Evolutionary conservation across 1,284 basidiomycete species (phyloP).

Genomic region (Rhodotorula glutinis): DNA sequence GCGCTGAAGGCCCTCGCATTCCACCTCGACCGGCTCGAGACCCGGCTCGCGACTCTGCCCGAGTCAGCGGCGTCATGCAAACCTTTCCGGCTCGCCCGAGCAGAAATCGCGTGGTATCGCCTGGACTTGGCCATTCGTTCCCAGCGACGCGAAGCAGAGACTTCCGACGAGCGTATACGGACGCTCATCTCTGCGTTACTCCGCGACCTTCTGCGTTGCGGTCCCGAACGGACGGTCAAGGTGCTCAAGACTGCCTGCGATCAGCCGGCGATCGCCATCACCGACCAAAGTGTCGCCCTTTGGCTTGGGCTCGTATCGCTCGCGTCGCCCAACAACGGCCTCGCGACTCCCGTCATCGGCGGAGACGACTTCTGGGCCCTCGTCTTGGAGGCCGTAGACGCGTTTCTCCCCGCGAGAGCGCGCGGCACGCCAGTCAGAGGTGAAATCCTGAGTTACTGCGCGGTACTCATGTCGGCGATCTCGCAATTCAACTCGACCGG

Average conservation of each 20-base stretch:
- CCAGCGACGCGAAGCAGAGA: neutral
- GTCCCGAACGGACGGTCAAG: slow-evolving; percentile 56
- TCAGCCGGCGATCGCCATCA: slow-evolving; percentile 39
- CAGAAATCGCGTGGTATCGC: slow-evolving; percentile 23
- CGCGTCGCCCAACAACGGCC: neutral
- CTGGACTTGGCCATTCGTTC: slow-evolving; percentile 22
- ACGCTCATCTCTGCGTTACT: slow-evolving; percentile 50
- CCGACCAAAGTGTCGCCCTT: slow-evolving; percentile 59
- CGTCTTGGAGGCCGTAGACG: slow-evolving; percentile 31
- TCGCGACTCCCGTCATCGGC: slow-evolving; percentile 24
- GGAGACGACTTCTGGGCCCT: slow-evolving; percentile 48
- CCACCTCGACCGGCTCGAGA: slow-evolving; percentile 52
- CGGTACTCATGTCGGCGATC: slow-evolving; percentile 68
- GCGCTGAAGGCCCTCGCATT: slow-evolving; percentile 46
- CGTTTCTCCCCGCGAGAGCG: slow-evolving; percentile 40
- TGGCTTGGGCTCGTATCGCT: slow-evolving; percentile 75
- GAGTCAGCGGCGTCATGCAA: neutral
- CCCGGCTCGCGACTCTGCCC: slow-evolving; percentile 49
- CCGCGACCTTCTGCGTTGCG: slow-evolving; percentile 57
- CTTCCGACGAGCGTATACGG: neutral
- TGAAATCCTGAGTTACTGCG: slow-evolving; percentile 68
- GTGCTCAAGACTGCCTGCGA: slow-evolving; percentile 50
- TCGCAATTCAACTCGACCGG: slow-evolving; percentile 76
- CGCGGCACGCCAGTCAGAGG: slow-evolving; percentile 53
- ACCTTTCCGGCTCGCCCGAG: slow-evolving; percentile 24